These are phyloP conservation scores for Fusarium sp. DNA, from an alignment of 2,329 filamentous ascomycete genomes.

Conservation along the genomic window DNA sequence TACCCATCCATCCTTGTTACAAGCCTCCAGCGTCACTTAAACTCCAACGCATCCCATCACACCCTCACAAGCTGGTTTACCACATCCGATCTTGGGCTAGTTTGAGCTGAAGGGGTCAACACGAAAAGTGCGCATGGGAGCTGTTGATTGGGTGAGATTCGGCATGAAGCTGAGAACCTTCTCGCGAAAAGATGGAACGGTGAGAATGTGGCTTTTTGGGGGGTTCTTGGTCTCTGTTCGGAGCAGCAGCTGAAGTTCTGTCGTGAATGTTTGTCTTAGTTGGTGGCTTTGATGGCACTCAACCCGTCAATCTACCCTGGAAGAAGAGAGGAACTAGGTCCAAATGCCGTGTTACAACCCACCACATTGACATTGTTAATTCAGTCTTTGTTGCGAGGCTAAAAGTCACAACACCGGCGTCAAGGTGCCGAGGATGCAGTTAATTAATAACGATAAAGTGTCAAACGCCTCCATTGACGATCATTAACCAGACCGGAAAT, in stretches of 20 bases:
- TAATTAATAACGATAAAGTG: conserved; percentile 11
- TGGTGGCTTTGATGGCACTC: conserved; percentile 12
- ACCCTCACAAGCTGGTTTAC: conserved; percentile 14
- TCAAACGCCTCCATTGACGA: conserved; percentile 13
- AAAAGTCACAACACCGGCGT: conserved; percentile 6
- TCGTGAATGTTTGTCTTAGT: not conserved
- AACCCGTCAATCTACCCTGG: not conserved
- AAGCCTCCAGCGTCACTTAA: conserved; percentile 34
- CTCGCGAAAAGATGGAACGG: conserved; percentile 13
- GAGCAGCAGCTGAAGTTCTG: not conserved
- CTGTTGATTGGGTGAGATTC: not conserved
- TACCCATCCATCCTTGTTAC: conserved; percentile 1
- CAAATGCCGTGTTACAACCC: not conserved
- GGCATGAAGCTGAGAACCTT: not conserved
- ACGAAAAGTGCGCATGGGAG: not conserved
- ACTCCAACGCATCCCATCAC: conserved; percentile 10
- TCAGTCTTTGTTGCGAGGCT: not conserved
- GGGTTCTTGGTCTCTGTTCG: conserved; percentile 15
- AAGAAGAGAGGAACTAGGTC: not conserved
- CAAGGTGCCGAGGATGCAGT: conserved; percentile 4
- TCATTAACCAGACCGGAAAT: conserved; percentile 14
- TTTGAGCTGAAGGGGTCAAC: not conserved
- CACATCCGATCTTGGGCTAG: conserved; percentile 21
- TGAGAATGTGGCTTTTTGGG: conserved; percentile 25
- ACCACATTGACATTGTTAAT: conserved; percentile 27